Base-by-base conservation (phyloP, 2,329 filamentous ascomycete genomes). In the Fusarium tupiense region DNA sequence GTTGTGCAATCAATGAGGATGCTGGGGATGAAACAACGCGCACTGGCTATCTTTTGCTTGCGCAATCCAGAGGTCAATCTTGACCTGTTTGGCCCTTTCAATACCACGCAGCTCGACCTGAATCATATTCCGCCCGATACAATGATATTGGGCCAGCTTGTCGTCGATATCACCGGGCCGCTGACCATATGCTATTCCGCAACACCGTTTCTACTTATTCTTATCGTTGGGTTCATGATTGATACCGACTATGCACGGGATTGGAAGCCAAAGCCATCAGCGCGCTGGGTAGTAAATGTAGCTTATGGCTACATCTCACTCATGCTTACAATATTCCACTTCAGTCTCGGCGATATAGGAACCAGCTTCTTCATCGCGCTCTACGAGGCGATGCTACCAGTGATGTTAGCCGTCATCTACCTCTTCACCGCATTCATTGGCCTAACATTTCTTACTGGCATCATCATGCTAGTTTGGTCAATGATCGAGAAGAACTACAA, bases 1-100 rank as follows among this genome's bases (percentile, higher is more conserved):
- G 6, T 56, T 3, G 40, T 50, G 3, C 66, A 70, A n/a, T 53
- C 31, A 2, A 40, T 65, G 12, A 37, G 53, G 3, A 56, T 70
- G 47, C 12, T 35, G 6, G 53, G 60, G 8, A 46, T 53, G 6
- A 19, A 60, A 1, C 19, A 70, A 12, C 47, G 67, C 6, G 66
- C 46, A 6, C 5, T 69, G 7, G 67, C 60, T n/a, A 70, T 70
- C 10, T 31, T 53, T 16, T 70, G 67, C 9, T 43, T 70, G 2
- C 37, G 41, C 0, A 64, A 24, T 22, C 64, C 67, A 20, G 12
- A 16, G 12, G 26, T 46, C 5, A 9, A 63, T 2, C 29, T 57
- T n/a, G 14, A 26, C 1, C 9, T 4, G 3, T 64, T 43, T 26
- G 47, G 53, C 2, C 10, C 37, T 4, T 67, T 63, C 24, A 69